Evolutionary conservation across 257 asterid genomes (phyloP), one percentile per base, ranked within the genome.

Genomic region (Linaria vulgaris): DNA sequence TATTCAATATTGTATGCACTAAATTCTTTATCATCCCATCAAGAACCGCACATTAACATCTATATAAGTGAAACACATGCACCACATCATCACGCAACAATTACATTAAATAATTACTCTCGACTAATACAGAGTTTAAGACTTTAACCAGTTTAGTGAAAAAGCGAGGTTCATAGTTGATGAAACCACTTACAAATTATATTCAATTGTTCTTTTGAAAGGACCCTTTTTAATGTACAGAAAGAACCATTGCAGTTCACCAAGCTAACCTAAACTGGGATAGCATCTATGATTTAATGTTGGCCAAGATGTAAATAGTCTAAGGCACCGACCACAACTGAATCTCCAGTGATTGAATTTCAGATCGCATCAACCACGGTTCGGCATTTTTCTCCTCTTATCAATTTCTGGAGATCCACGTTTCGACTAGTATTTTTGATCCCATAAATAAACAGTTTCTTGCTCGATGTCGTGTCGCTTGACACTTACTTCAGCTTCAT

Each of bases 241-340:
- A 21, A n/a, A n/a, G 39, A 61, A 46, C 38, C 24, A n/a, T 27
- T 27, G 34, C 34, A 27, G 6, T 27, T 27, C 34, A 27, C 6
- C 34, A 27, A 2, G 3, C 34, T 27, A 6, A n/a, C 34, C 34
- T 27, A n/a, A n/a, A n/a, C 34, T 27, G 34, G 6, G 3, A 27
- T 27, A 27, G 44, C 24, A 31, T 56, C 55, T 37, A 39, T 2
- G 37, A 15, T 39, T 21, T 41, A 48, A 48, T 31, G 49, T 57
- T 37, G 48, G 38, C 37, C 43, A 38, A 39, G 9, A 5, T 21
- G 46, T 37, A 41, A 46, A n/a, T 21, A 39, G 13, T 56, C 70
- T 59, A 72, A 59, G 73, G 75, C 47, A 74, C 56, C 31, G 73
- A 57, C 12, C 78, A 79, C 24, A 78, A 67, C 44, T 63, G 80